These are phyloP conservation scores for Sporothrix euskadiensis DNA, from an alignment of 2,329 filamentous ascomycete genomes.

Conservation along the genomic window DNA sequence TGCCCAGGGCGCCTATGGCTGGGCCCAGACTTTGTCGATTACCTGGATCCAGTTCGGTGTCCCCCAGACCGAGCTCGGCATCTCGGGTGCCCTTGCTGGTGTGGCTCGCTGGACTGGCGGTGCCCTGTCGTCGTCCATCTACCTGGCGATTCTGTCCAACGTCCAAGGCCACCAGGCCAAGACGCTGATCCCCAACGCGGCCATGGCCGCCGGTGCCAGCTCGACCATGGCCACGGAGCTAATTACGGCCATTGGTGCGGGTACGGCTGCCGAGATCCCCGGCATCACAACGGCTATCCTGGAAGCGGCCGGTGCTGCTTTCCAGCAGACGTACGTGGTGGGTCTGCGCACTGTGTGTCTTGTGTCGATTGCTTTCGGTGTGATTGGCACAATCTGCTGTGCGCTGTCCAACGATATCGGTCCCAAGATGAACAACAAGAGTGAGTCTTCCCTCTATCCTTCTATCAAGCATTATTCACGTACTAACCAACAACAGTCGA, in stretches of 20 bases:
- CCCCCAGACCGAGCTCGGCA: constrained; percentile 49
- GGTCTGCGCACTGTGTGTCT: constrained; percentile 34
- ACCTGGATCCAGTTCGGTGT: constrained; percentile 51
- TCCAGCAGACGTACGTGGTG: constrained; percentile 38
- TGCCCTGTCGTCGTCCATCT: constrained; percentile 44
- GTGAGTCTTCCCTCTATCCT: background rate
- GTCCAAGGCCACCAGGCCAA: constrained; percentile 38
- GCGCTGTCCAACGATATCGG: constrained; percentile 39
- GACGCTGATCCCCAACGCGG: constrained; percentile 41
- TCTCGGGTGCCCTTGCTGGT: constrained; percentile 47
- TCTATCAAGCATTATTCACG: background rate
- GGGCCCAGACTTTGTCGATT: constrained; percentile 49
- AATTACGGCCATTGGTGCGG: constrained; percentile 7
- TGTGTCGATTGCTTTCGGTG: constrained; percentile 36
- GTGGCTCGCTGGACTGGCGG: constrained; percentile 47
- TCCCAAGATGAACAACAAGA: constrained; percentile 42
- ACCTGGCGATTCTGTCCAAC: constrained; percentile 46
- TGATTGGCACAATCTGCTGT: constrained; percentile 37
- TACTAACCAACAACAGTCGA: constrained; percentile 33
- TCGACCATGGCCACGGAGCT: background rate
- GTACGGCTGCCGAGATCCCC: constrained; percentile 30
- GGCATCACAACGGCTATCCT: constrained; percentile 36
- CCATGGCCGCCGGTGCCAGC: constrained; percentile 35
- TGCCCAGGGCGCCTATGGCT: constrained; percentile 47
- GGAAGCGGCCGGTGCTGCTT: constrained; percentile 37